Percentiles rank a stretch among this genome's conserved stretches.
phyloP scores from a whole-genome alignment of 371 early-diverging fungal genomes.

The Encephalitozoon hellem region DNA sequence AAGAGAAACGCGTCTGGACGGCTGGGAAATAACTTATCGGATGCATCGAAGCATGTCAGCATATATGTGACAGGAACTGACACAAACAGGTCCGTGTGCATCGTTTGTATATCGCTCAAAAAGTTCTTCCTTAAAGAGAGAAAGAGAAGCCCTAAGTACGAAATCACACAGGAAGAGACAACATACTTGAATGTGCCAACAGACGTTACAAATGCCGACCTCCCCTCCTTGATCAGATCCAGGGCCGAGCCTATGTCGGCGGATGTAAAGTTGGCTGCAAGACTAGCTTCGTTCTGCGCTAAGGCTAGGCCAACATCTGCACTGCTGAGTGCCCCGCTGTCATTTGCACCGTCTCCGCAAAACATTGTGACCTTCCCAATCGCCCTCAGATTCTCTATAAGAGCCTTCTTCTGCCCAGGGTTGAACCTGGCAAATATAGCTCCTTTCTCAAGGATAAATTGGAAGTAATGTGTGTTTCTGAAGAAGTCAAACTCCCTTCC shows the following conservation, averaged over 20 bases:
- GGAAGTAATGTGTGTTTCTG: conserved; percentile 20
- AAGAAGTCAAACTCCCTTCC: conserved; percentile 58
- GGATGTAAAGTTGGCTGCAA: conserved; percentile 89
- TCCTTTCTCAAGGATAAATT: conserved; percentile 48
- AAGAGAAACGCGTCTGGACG: conserved; percentile 30
- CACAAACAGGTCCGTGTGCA: conserved; percentile 55
- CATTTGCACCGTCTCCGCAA: conserved; percentile 98
- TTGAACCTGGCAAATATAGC: conserved; percentile 89
- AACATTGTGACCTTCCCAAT: conserved; percentile 42
- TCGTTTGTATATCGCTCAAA: conserved; percentile 54
- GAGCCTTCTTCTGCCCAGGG: conserved; percentile 77
- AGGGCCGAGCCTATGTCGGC: conserved; percentile 80
- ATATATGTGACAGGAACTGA: conserved; percentile 42
- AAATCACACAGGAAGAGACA: conserved; percentile 76
- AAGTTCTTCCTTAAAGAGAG: conserved; percentile 65
- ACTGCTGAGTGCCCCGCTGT: conserved; percentile 90
- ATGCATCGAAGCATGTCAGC: conserved; percentile 38
- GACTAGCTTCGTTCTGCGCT: conserved; percentile 85
- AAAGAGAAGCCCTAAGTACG: conserved; percentile 76
- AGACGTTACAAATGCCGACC: conserved; percentile 87
- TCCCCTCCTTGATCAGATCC: conserved; percentile 82
- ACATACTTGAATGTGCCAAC: conserved; percentile 93
- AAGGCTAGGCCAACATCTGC: conserved; percentile 93
- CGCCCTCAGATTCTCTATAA: conserved; percentile 50
- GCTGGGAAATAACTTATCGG: conserved; percentile 15